Evolutionary conservation across 208 protist genomes (phyloP).

Genomic region (Tetramitus jugosus): DNA sequence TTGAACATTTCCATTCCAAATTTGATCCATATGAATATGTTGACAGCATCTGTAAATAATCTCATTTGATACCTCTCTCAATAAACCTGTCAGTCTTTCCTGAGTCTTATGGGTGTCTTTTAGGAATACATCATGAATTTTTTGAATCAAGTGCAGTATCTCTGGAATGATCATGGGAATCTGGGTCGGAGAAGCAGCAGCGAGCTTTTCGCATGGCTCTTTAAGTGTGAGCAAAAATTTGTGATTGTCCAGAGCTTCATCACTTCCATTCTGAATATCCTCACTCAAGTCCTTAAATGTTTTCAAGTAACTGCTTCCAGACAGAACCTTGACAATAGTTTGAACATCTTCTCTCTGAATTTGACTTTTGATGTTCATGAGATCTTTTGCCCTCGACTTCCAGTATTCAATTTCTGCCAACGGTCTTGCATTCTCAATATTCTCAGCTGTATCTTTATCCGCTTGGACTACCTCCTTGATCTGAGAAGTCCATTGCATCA

Average conservation of each 20-base stretch:
- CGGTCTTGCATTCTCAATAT: conserved; percentile 57
- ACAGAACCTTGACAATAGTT: conserved; percentile 63
- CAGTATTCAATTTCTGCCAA: conserved; percentile 93
- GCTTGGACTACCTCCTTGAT: conserved; percentile 93
- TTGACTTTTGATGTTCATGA: conserved; percentile 85
- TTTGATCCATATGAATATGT: conserved; percentile 79
- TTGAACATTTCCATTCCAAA: conserved; percentile 82
- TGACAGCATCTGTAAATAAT: conserved; percentile 86
- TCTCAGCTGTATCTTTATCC: conserved; percentile 60
- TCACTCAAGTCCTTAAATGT: conserved; percentile 80
- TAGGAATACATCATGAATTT: conserved; percentile 83
- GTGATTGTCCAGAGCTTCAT: conserved; percentile 88
- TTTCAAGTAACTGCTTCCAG: conserved; percentile 77
- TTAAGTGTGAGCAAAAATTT: conserved; percentile 82
- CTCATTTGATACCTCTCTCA: conserved; percentile 87
- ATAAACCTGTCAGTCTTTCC: conserved; percentile 75
- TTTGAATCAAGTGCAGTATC: conserved; percentile 75
- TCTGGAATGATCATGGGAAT: conserved; percentile 77
- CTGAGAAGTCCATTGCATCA: conserved; percentile 97
- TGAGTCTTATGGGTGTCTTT: conserved; percentile 73
- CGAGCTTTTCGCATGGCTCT: conserved; percentile 79
- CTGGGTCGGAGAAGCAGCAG: conserved; percentile 59
- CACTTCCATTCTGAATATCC: conserved; percentile 79
- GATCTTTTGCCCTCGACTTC: conserved; percentile 76
- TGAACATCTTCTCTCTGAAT: conserved; percentile 75